Conservation (phyloP, 805 yeast species). For the Ogataea glucozyma region DNA sequence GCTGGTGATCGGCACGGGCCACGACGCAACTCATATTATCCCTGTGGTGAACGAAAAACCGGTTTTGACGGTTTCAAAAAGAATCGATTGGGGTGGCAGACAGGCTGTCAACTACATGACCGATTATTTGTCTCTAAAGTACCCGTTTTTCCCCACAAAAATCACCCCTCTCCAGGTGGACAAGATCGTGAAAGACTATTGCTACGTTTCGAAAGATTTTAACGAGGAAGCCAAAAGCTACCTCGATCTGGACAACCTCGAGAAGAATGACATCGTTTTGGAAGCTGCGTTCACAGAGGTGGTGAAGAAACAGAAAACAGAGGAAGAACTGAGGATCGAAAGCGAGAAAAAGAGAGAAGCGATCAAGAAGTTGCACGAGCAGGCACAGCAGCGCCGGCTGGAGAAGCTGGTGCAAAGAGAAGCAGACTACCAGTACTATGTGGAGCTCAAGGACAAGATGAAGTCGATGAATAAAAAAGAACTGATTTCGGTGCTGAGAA, state of each 20-base stretch:
- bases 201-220: conserved; percentile 75
- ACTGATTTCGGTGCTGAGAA: conserved; percentile 53
- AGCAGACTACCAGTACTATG: conserved; percentile 73
- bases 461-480: conserved; percentile 52
- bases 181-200: conserved; percentile 68
- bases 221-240: conserved; percentile 56
- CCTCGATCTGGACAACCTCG: conserved; percentile 64
- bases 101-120: conserved; percentile 65
- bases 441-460: conserved; percentile 55
- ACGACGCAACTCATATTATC: conserved; percentile 77
- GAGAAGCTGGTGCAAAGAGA: conserved; percentile 82
- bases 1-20: conserved; percentile 78
- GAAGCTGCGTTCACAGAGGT: conserved; percentile 80
- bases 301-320: conserved; percentile 69
- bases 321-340: conserved; percentile 75
- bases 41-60: conserved; percentile 80
- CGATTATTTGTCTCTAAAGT: conserved; percentile 69
- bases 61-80: conserved; percentile 61
- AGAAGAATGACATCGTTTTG: conserved; percentile 67
- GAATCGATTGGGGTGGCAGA: conserved; percentile 92
- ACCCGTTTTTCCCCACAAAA: conserved; percentile 87
- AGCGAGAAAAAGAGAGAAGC: conserved; percentile 81
- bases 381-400: conserved; percentile 79
- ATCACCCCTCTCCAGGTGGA: conserved; percentile 64
- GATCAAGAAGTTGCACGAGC: conserved; percentile 88